These are phyloP conservation scores for Pythium apleroticum DNA, from an alignment of 352 stramenopile genomes.

Conservation along the genomic window DNA sequence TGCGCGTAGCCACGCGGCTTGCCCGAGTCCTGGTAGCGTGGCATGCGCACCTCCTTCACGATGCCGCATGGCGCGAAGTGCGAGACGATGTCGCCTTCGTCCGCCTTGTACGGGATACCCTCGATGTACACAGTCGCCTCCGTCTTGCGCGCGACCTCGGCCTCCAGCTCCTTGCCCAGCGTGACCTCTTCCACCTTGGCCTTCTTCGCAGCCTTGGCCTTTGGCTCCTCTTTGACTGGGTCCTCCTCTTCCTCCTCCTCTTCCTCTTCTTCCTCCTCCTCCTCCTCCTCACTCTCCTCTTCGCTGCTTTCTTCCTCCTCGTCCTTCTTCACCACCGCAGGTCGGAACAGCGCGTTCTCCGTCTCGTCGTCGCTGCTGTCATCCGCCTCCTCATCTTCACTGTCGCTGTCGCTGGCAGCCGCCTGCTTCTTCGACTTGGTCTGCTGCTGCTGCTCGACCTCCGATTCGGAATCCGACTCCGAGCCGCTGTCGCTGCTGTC, in stretches of 20 bases:
- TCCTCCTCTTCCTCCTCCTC: constrained; percentile 75
- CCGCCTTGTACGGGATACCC: constrained; percentile 93
- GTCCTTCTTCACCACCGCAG: constrained; percentile 22
- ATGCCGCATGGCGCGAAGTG: constrained; percentile 89
- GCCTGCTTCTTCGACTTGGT: background rate
- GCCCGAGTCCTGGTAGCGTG: constrained; percentile 91
- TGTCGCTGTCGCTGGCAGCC: constrained; percentile 9
- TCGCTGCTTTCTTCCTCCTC: constrained; percentile 16
- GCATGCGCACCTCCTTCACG: constrained; percentile 94
- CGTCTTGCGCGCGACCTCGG: constrained; percentile 74
- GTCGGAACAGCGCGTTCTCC: constrained; percentile 78
- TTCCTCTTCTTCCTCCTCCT: constrained; percentile 29
- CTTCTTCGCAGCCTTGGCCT: constrained; percentile 18
- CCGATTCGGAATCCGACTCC: constrained; percentile 10
- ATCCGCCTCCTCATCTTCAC: constrained; percentile 13
- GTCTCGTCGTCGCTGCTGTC: constrained; percentile 47
- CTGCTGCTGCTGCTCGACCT: constrained; percentile 10
- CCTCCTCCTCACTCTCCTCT: constrained; percentile 37
- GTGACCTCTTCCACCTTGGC: constrained; percentile 28
- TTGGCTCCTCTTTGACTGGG: constrained; percentile 31
- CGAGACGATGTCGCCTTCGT: constrained; percentile 87
- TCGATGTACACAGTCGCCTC: constrained; percentile 93
- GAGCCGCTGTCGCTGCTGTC: constrained; percentile 9
- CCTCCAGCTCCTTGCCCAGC: constrained; percentile 35
- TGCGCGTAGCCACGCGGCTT: constrained; percentile 90